These are phyloP conservation scores for Boechera retrofracta DNA, from an alignment of 345 rosid genomes.

Conservation along the genomic window DNA sequence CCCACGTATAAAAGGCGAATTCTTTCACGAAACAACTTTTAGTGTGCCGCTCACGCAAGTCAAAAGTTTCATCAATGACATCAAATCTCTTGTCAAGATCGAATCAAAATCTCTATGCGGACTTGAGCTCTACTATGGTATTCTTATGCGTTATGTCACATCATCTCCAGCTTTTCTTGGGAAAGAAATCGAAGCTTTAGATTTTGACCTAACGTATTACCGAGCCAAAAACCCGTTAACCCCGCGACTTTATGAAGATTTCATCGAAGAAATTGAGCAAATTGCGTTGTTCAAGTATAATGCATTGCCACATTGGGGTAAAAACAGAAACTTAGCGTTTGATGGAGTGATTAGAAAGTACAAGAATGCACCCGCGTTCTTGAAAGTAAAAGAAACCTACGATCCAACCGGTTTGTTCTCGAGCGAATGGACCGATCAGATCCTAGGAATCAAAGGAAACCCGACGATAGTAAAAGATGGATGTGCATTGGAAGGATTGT, in stretches of 20 bases:
- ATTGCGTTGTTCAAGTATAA: constrained; percentile 75
- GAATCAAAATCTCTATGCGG: constrained; percentile 62
- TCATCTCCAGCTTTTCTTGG: constrained; percentile 75
- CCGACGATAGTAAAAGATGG: constrained; percentile 52
- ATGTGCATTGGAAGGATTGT: constrained; percentile 78
- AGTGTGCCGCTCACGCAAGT: constrained; percentile 55
- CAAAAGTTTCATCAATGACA: constrained; percentile 64
- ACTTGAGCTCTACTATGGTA: constrained; percentile 65
- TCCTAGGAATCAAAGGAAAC: constrained; percentile 60
- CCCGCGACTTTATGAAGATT: constrained; percentile 70
- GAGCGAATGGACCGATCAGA: constrained; percentile 72
- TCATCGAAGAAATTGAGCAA: constrained; percentile 83
- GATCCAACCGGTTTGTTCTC: constrained; percentile 81
- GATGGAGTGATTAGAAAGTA: constrained; percentile 62
- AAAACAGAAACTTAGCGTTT: constrained; percentile 71
- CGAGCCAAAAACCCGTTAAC: constrained; percentile 65
- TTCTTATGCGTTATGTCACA: constrained; percentile 78
- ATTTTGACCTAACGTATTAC: constrained; percentile 77
- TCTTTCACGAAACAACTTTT: constrained; percentile 67
- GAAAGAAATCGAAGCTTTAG: constrained; percentile 71
- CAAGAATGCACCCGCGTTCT: constrained; percentile 47
- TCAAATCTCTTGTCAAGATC: constrained; percentile 58
- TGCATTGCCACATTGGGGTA: constrained; percentile 87
- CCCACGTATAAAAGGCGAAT: constrained; percentile 64
- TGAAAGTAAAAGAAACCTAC: constrained; percentile 57